These are phyloP conservation scores for Mayamaea pseudoterrestris DNA, from an alignment of 108 stramenopile genomes.

Conservation along the genomic window DNA sequence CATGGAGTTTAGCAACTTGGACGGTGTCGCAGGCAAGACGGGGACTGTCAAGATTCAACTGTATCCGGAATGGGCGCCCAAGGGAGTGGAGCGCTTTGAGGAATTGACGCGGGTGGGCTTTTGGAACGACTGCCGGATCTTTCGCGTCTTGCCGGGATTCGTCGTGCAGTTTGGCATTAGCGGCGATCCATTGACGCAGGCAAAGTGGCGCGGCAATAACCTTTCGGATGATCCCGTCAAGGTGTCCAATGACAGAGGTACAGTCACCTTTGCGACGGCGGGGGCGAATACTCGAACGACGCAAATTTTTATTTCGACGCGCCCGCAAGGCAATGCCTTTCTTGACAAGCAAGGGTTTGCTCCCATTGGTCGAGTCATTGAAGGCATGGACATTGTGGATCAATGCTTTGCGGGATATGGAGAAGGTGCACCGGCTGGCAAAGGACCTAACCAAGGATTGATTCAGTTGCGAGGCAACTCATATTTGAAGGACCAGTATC, in stretches of 20 bases:
- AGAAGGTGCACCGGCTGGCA: conserved; percentile 72
- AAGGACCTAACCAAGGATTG: conserved; percentile 69
- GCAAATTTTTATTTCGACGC: conserved; percentile 83
- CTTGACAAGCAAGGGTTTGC: conserved; percentile 89
- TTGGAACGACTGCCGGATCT: conserved; percentile 67
- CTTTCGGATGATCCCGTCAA: conserved; percentile 79
- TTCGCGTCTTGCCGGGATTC: conserved; percentile 86
- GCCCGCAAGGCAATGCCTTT: conserved; percentile 50
- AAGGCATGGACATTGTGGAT: conserved; percentile 86
- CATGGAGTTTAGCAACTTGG: conserved; percentile 60
- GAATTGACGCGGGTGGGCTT: conserved; percentile 39
- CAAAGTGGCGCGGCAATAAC: conserved; percentile 42
- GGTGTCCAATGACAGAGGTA: conserved; percentile 70
- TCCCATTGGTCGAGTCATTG: conserved; percentile 82
- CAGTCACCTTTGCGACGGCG: conserved; percentile 84
- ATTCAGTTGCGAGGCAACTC: conserved; percentile 70
- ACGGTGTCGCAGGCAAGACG: conserved; percentile 39
- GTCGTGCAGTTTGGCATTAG: conserved; percentile 89
- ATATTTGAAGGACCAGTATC: conserved; percentile 52
- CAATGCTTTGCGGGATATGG: conserved; percentile 80
- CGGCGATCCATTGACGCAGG: conserved; percentile 56
- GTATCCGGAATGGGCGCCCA: conserved; percentile 68
- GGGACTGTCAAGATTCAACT: conserved; percentile 59
- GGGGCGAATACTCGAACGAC: conserved; percentile 84
- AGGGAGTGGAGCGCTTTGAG: conserved; percentile 65